Evolutionary conservation across 176 grass and related monocot species (phyloP), one percentile per base, ranked within the genome.

Genomic region (Zizania latifolia): DNA sequence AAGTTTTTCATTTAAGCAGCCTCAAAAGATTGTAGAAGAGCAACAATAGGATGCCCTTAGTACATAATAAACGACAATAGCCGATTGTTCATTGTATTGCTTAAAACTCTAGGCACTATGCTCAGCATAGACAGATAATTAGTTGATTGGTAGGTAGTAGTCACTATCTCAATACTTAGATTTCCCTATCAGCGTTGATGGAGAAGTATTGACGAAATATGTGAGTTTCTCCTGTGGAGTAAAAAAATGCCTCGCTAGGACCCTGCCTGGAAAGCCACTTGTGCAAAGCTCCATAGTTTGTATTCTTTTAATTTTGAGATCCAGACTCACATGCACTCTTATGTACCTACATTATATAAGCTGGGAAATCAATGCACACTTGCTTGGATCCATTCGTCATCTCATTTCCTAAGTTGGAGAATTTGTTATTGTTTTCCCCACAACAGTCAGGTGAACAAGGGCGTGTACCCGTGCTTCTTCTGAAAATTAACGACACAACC

Each of bases 401-500:
- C 56, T 62, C 62, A 29, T 58, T 45, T 64, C 16, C 26, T 82
- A 15, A 73, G 88, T 38, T 71, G 29, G 9, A 29, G 15, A 58
- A 22, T 19, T 82, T 74, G 15, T 7, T 30, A 5, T 69, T 64
- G 3, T 4, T 8, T 80, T 67, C 62, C 62, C 46, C 21, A n/a
- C 19, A 31, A 73, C 71, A 94, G 91, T 63, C 57, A 66, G 89
- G 89, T 46, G 89, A 92, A 62, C 91, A 98, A 78, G 91, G 94
- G 8, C 84, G 82, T 78, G 51, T 98, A 17, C 94, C 94, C 51
- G 79, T 94, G 72, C 68, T 98, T 76, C 76, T 98, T 36, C 63
- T 98, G 15, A 98, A 80, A 62, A 59, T 89, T 71, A 70, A 92
- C 36, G 88, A 94, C 22, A 36, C 51, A 58, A 3, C 37, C 54